Base-by-base conservation (phyloP, 352 stramenopile genomes). In the Pythium brassicae region DNA sequence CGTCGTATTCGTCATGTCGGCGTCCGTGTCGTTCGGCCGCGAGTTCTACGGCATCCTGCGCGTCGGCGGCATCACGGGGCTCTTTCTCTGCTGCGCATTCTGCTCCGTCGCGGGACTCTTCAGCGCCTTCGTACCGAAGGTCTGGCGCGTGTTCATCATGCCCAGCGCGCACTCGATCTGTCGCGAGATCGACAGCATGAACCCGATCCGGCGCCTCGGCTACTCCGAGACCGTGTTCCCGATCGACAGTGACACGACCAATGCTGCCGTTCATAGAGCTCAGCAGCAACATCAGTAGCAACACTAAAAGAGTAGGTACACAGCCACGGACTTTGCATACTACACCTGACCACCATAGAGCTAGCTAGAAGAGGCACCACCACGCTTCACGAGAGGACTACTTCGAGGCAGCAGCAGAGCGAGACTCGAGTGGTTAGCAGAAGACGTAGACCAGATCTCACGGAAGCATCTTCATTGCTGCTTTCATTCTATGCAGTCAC, bases 11-110 rank as follows among this genome's bases (percentile, higher is more conserved):
- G 66, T 68, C 19, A 66, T 86, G 54, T 84, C 72, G 17, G 83
- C 69, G 5, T 58, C 74, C 19, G 56, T 84, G 15, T 63, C 69
- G 4, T 87, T 87, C 44, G 71, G 77, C 1, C 74, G 76, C 25
- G 72, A 86, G 53, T 86, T 87, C 53, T 89, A 84, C 47, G 70
- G 72, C 8, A 74, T 86, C 47, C 34, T 87, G 17, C 66, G 59
- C 26, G 65, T 78, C 23, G 74, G 72, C 7, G 64, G 57, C 4
- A 53, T 74, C 57, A 76, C 74, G 7, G 74, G 79, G 12, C 55
- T 76, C 9, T 61, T 73, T 4, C 55, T 86, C 0, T 61, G 75
- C 25, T 71, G 62, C 1, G 14, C 65, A 1, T 68, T 84, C 27
- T 81, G 69, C 51, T 63, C 57, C 0, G 55, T 68, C 26, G 45